These are phyloP conservation scores for Grifola frondosa DNA, from an alignment of 1,284 basidiomycete genomes.

Conservation along the genomic window DNA sequence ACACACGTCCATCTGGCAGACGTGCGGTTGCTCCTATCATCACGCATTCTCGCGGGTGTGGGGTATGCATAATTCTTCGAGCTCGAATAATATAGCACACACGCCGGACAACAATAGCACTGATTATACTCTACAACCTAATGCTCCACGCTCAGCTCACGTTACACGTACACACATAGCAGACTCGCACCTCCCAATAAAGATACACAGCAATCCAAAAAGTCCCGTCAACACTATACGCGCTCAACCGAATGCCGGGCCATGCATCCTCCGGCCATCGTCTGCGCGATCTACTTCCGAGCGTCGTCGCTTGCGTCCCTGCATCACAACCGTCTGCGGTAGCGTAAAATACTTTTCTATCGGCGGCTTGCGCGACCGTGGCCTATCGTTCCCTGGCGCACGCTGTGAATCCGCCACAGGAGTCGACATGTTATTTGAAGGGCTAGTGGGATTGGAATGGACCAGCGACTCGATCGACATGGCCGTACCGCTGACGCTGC, in stretches of 20 bases:
- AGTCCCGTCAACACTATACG: too few relatives aligned
- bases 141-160: too few relatives aligned
- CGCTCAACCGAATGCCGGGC: conserved; percentile 10
- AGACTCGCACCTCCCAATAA: too few relatives aligned
- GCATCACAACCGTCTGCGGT: conserved; percentile 30
- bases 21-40: too few relatives aligned
- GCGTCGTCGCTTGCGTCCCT: conserved; percentile 29
- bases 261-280: conserved; percentile 20
- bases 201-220: too few relatives aligned
- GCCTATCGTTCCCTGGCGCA: conserved; percentile 13
- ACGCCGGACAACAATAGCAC: too few relatives aligned
- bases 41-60: too few relatives aligned
- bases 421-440: conserved; percentile 31
- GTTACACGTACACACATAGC: too few relatives aligned
- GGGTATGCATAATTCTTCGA: too few relatives aligned
- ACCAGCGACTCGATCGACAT: conserved; percentile 63
- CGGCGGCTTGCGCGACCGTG: conserved; percentile 23
- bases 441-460: conserved; percentile 61
- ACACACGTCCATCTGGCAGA: too few relatives aligned
- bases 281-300: conserved; percentile 29
- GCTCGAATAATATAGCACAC: too few relatives aligned
- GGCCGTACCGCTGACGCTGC: conserved; percentile 36
- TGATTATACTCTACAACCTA: too few relatives aligned
- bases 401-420: conserved; percentile 20
- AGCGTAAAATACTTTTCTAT: conserved; percentile 45